Conservation (phyloP, 106 monocot genomes). For the Amphibolis antarctica region DNA sequence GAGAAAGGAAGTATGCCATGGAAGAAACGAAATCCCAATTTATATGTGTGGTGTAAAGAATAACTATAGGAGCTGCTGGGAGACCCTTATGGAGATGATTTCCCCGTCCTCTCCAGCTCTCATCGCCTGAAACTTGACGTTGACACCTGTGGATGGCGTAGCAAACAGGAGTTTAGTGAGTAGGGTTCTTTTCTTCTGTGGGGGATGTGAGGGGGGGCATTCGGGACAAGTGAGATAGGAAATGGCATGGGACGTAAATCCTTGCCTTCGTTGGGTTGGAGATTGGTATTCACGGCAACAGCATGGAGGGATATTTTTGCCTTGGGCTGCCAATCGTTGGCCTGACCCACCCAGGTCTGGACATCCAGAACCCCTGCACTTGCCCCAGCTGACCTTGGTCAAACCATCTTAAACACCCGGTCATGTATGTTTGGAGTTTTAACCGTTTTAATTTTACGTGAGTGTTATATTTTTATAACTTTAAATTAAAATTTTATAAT, state of each 20-base stretch:
- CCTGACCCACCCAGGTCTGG: constrained; percentile 44
- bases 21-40: background rate
- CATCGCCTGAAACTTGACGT: constrained; percentile 65
- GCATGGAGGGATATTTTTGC: constrained; percentile 42
- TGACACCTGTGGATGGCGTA: constrained; percentile 10
- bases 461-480: too few relatives aligned
- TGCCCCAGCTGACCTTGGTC: background rate
- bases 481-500: too few relatives aligned
- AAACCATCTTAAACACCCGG: too few relatives aligned
- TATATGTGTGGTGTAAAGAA: background rate
- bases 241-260: too few relatives aligned
- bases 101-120: constrained; percentile 30
- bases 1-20: background rate
- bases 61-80: constrained; percentile 65
- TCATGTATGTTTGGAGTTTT: too few relatives aligned
- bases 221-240: background rate
- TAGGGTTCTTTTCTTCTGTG: background rate
- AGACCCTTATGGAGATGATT: constrained; percentile 68
- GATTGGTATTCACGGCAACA: constrained; percentile 81
- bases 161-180: background rate
- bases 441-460: too few relatives aligned
- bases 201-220: background rate
- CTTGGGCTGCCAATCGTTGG: constrained; percentile 73
- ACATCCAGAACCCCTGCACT: constrained; percentile 34
- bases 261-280: constrained; percentile 83